Percentiles rank a stretch among this genome's conserved stretches.
phyloP scores from a whole-genome alignment of 2,329 filamentous ascomycete genomes.

The Beauveria caledonica region DNA sequence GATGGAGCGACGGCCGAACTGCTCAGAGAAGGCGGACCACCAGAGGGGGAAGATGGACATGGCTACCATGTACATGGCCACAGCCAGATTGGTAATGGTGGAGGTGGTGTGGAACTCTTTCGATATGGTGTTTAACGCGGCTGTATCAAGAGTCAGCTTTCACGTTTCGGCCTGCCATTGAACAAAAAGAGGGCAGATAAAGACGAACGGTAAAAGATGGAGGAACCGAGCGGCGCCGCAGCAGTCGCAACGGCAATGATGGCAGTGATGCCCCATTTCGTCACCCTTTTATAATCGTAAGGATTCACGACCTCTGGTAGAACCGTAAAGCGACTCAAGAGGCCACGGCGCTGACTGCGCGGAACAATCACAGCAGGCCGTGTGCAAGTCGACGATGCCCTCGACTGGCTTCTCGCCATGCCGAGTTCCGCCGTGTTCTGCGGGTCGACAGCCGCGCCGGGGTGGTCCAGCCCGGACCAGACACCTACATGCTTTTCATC shows the following conservation, averaged over 20 bases:
- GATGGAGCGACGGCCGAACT: slow-evolving; percentile 57
- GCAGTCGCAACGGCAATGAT: slow-evolving; percentile 70
- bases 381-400: not conserved
- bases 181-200: not conserved
- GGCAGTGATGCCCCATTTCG: slow-evolving; percentile 79
- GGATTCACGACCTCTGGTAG: slow-evolving; percentile 74
- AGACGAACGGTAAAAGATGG: slow-evolving; percentile 70
- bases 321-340: slow-evolving; percentile 62
- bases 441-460: too few species aligned
- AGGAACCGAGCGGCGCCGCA: slow-evolving; percentile 73
- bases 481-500: not conserved
- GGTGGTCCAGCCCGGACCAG: not conserved
- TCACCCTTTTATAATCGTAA: slow-evolving; percentile 60
- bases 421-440: not conserved
- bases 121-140: not conserved
- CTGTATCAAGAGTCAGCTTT: not conserved
- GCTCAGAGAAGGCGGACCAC: slow-evolving; percentile 73
- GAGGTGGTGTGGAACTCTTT: not conserved
- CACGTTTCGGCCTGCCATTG: not conserved
- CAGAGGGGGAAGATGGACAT: slow-evolving; percentile 72
- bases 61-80: slow-evolving; percentile 45
- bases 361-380: slow-evolving; percentile 30
- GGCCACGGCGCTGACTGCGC: slow-evolving; percentile 51
- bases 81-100: slow-evolving; percentile 7
- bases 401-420: not conserved